Percentiles rank a stretch among this genome's conserved stretches.
These are phyloP conservation scores for Scedosporium minutisporum DNA, from an alignment of 2,329 filamentous ascomycete genomes.

Conservation along the genomic window DNA sequence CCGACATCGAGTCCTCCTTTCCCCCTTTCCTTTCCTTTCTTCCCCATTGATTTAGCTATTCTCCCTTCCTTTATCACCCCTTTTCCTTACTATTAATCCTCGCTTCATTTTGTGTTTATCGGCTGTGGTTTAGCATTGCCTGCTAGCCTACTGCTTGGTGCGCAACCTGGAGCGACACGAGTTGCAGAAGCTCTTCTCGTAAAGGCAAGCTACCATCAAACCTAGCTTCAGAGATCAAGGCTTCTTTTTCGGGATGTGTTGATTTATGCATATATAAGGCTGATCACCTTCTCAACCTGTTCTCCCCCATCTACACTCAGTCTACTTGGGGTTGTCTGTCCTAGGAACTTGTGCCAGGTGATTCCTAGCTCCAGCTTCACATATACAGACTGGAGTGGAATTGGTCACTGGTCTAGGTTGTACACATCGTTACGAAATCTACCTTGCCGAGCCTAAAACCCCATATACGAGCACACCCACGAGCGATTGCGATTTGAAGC, in stretches of 20 bases:
- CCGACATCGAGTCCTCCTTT: not conserved
- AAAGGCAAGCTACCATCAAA: not conserved
- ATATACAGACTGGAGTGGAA: too few species aligned
- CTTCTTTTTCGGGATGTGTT: not conserved
- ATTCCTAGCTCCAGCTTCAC: too few species aligned
- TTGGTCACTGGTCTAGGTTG: too few species aligned
- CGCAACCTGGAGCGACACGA: not conserved
- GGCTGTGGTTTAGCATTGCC: slow-evolving; percentile 2
- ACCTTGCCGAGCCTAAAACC: not conserved
- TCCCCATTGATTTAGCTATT: not conserved
- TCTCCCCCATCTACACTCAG: not conserved
- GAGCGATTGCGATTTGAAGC: too few species aligned
- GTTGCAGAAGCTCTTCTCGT: not conserved
- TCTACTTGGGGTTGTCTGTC: too few species aligned
- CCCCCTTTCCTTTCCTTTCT: not conserved
- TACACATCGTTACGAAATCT: too few species aligned
- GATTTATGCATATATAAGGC: not conserved
- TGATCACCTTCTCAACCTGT: not conserved
- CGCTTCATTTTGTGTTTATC: not conserved
- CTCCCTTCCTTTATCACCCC: slow-evolving; percentile 1
- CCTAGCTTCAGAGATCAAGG: not conserved
- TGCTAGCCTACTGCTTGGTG: not conserved
- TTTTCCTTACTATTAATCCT: slow-evolving; percentile 1
- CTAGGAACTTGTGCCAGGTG: not conserved
- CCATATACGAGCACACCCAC: too few species aligned